Evolutionary conservation across 2,329 filamentous ascomycete species (phyloP).

Genomic region (Davidsoniella eucalypti): DNA sequence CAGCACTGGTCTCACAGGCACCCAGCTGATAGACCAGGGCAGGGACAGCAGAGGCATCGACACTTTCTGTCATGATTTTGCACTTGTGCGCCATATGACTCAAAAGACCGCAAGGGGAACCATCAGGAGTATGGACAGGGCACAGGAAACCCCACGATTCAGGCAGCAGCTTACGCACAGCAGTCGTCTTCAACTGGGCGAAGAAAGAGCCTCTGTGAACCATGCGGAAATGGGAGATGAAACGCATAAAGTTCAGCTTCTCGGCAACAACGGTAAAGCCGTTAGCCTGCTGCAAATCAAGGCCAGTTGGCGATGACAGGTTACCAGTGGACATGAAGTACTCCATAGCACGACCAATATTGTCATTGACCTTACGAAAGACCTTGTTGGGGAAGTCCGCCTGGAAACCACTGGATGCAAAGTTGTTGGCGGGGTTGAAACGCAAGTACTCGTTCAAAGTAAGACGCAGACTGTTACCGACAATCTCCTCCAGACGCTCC

Average conservation of each 20-base stretch:
- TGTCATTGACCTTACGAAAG: conserved; percentile 69
- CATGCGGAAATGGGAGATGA: conserved; percentile 98
- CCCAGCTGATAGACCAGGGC: conserved; percentile 64
- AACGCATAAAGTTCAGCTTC: conserved; percentile 97
- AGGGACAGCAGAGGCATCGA: conserved; percentile 62
- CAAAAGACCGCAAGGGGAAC: conserved; percentile 79
- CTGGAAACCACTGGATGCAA: conserved; percentile 60
- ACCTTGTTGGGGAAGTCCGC: conserved; percentile 67
- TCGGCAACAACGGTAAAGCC: conserved; percentile 95
- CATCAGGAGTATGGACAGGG: conserved; percentile 93
- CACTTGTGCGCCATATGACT: conserved; percentile 96
- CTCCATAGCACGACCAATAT: conserved; percentile 70
- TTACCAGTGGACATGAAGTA: conserved; percentile 97
- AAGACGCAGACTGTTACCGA: conserved; percentile 37
- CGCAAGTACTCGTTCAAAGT: conserved; percentile 41
- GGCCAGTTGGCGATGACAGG: conserved; percentile 71
- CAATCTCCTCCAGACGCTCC: conserved; percentile 80
- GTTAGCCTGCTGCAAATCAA: conserved; percentile 86
- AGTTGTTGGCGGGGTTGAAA: conserved; percentile 45
- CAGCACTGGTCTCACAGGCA: conserved; percentile 57
- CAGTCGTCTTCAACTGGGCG: conserved; percentile 90
- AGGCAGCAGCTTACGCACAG: conserved; percentile 83
- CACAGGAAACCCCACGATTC: conserved; percentile 98
- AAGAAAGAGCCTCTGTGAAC: conserved; percentile 98
- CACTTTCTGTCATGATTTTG: conserved; percentile 59